These are phyloP conservation scores for Boletus subparvulus DNA, from an alignment of 768 basidiomycete genomes.

Conservation along the genomic window DNA sequence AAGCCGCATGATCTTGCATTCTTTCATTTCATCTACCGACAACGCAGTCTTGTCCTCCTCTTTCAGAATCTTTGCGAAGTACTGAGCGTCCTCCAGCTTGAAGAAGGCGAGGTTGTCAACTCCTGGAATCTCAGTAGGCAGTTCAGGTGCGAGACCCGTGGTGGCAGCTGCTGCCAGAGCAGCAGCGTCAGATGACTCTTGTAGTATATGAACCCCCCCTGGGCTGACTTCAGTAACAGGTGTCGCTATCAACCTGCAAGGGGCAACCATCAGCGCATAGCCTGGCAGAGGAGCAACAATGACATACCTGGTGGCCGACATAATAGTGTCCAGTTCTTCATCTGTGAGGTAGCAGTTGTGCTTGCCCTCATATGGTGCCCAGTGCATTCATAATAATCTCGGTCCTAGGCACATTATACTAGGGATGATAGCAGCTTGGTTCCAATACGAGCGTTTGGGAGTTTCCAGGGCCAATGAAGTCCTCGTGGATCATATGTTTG, in stretches of 20 bases:
- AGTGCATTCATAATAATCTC: constrained; percentile 89
- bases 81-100: constrained; percentile 97
- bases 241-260: constrained; percentile 60
- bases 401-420: constrained; percentile 59
- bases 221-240: constrained; percentile 45
- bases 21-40: constrained; percentile 97
- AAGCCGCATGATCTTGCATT: constrained; percentile 98
- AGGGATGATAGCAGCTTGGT: constrained; percentile 80
- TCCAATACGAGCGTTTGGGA: constrained; percentile 92
- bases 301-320: constrained; percentile 83
- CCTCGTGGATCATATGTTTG: too few species aligned
- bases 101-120: constrained; percentile 97
- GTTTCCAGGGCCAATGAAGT: too few species aligned
- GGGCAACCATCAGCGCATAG: constrained; percentile 76
- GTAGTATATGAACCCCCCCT: constrained; percentile 87
- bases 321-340: constrained; percentile 90
- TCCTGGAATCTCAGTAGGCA: constrained; percentile 97
- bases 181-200: constrained; percentile 90
- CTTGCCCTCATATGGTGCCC: constrained; percentile 83
- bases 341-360: constrained; percentile 95
- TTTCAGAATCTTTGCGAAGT: constrained; percentile 93
- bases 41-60: constrained; percentile 94
- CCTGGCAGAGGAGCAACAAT: constrained; percentile 94
- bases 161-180: constrained; percentile 80
- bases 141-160: constrained; percentile 79